Conservation (phyloP, 1,284 basidiomycete genomes). For the Ceratobasidium sp. region DNA sequence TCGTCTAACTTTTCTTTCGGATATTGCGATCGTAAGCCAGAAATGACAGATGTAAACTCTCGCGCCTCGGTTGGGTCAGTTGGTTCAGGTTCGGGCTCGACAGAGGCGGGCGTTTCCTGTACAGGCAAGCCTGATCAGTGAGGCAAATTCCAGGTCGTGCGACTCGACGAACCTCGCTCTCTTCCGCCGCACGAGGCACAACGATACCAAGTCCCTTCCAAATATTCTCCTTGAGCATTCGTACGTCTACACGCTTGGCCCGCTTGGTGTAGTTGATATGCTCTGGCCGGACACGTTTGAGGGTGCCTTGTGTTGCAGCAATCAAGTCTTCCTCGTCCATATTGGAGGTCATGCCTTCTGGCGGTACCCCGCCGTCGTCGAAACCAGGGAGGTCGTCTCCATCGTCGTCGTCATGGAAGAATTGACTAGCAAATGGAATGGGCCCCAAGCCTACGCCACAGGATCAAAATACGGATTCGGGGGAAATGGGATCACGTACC, state of each 20-base stretch:
- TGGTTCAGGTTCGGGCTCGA: constrained; percentile 56
- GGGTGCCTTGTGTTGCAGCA: constrained; percentile 81
- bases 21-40: constrained; percentile 82
- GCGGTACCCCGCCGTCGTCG: constrained; percentile 69
- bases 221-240: constrained; percentile 97
- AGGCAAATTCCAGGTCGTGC: not conserved
- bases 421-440: constrained; percentile 92
- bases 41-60: constrained; percentile 86
- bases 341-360: constrained; percentile 48
- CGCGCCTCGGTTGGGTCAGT: constrained; percentile 75
- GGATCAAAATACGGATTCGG: constrained; percentile 27
- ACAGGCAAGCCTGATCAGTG: not conserved
- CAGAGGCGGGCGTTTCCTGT: constrained; percentile 26
- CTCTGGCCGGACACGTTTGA: constrained; percentile 85
- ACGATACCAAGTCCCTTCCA: constrained; percentile 90
- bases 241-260: constrained; percentile 96
- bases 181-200: constrained; percentile 59
- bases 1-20: constrained; percentile 95
- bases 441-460: constrained; percentile 57
- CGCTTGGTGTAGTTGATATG: constrained; percentile 95
- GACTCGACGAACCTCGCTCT: constrained; percentile 56
- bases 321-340: constrained; percentile 87
- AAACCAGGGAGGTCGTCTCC: constrained; percentile 84
- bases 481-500: constrained; percentile 58
- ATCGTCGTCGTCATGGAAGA: constrained; percentile 94